Base-by-base conservation (phyloP, 495 filamentous ascomycete species). In the Cudoniella acicularis region DNA sequence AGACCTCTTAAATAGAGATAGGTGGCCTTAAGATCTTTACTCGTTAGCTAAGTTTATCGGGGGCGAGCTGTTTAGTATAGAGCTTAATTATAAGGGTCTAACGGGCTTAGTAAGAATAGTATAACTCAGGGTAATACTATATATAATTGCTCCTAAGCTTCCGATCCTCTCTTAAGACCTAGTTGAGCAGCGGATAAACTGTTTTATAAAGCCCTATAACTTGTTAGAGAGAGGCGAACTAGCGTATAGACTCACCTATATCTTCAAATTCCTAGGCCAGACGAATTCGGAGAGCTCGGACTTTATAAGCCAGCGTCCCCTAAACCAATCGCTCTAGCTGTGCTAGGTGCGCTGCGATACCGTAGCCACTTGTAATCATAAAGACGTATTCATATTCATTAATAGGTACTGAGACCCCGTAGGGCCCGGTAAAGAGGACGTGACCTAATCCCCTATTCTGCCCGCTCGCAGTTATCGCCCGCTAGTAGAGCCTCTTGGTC, bases 401-500 rank as follows among this genome's bases (percentile, higher is more conserved):
- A 17, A 61, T 26, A 16, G 52, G 52, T 45, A 51, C 24, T 40
- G 16, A 23, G 2, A 17, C 18, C 2, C 54, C 54, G 51, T 62
- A 54, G 8, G 59, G 59, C 47, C 59, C 47, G 20, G 56, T 58
- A 20, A 58, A 52, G 3, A 50, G 21, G 2, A 58, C 56, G 3
- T 25, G 51, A 24, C 23, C 25, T 25, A 54, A 16, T 25, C 54
- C 54, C 40, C 54, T 43, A 18, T 18, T 57, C 43, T 57, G 43
- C 24, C 56, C 47, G 20, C 48, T 25, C 40, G 18, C 22, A 25
- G 52, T 43, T 43, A 55, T 58, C 30, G 48, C 56, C 17, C 56
- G 26, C 4, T 45, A 58, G 2, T 52, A 42, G 43, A 61, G 46
- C 20, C n/a, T 60, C 23, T 59, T 27, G 18, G 69, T 72, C 46